phyloP scores from a whole-genome alignment of 2,329 filamentous ascomycete species.

The Colletotrichum higginsianum region DNA sequence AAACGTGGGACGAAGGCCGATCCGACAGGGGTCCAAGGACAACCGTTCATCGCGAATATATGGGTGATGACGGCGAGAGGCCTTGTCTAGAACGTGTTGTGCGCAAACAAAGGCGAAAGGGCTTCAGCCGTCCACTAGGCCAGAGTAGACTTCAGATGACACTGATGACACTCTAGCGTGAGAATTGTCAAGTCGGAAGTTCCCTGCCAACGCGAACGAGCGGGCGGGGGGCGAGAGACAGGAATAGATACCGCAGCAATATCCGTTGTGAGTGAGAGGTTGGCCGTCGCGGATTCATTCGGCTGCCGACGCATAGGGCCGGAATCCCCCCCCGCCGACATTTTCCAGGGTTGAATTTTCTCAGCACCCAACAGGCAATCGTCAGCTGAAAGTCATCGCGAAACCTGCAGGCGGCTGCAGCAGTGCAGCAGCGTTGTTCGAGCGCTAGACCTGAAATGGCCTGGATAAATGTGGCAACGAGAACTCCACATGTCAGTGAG shows the following conservation, averaged over 20 bases:
- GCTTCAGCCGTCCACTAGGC: not conserved
- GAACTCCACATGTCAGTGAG: not conserved
- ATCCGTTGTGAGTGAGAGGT: not conserved
- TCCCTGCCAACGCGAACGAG: not conserved
- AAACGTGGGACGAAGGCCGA: conserved; percentile 4
- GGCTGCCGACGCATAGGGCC: conserved; percentile 2
- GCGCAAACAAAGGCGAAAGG: not conserved
- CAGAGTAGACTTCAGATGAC: conserved; percentile 23
- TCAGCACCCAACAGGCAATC: conserved; percentile 17
- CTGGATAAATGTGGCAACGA: not conserved
- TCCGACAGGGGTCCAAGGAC: not conserved
- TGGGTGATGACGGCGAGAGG: not conserved
- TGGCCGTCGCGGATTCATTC: not conserved
- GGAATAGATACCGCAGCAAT: not conserved
- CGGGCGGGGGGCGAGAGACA: not conserved
- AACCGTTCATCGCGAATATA: not conserved
- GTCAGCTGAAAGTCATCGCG: not conserved
- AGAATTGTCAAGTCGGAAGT: conserved; percentile 1
- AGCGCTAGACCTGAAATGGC: conserved; percentile 17
- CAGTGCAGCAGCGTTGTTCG: conserved; percentile 10
- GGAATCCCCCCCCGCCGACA: not conserved
- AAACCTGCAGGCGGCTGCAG: too few relatives aligned
- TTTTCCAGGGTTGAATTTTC: not conserved
- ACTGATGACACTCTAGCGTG: conserved; percentile 16
- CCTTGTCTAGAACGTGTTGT: not conserved